phyloP scores from a whole-genome alignment of 257 asterid genomes.

The Salvia splendens region DNA sequence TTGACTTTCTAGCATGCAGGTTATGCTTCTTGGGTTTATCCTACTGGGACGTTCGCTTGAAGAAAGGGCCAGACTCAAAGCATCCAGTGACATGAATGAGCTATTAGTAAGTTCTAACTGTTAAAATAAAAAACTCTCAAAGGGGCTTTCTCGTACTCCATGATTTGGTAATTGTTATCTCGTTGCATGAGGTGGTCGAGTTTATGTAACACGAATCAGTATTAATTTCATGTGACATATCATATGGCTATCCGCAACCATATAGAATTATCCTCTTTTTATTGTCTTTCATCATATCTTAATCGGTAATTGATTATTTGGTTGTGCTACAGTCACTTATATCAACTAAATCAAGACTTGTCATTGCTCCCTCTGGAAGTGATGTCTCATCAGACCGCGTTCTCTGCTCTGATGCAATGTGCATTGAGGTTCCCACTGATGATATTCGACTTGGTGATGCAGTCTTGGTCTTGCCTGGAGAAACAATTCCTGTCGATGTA shows the following conservation, averaged over 20 bases:
- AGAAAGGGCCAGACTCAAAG: slow-evolving; percentile 93
- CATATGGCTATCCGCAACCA: background rate
- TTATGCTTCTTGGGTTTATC: slow-evolving; percentile 99
- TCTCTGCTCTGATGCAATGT: slow-evolving; percentile 76
- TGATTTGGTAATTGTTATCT: slow-evolving; percentile 6
- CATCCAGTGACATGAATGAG: slow-evolving; percentile 98
- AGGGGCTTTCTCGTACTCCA: slow-evolving; percentile 28
- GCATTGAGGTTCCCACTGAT: slow-evolving; percentile 93
- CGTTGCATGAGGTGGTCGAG: slow-evolving; percentile 21
- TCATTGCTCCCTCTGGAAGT: slow-evolving; percentile 74
- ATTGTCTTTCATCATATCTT: slow-evolving; percentile 19
- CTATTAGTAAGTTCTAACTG: slow-evolving; percentile 61
- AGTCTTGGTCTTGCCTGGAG: slow-evolving; percentile 93
- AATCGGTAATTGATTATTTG: slow-evolving; percentile 23
- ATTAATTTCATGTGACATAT: slow-evolving; percentile 4
- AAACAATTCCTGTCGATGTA: slow-evolving; percentile 96
- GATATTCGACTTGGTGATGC: slow-evolving; percentile 82
- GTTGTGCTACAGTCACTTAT: slow-evolving; percentile 77
- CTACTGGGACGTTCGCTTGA: slow-evolving; percentile 92
- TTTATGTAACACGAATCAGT: slow-evolving; percentile 16
- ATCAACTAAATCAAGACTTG: slow-evolving; percentile 88
- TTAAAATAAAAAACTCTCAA: slow-evolving; percentile 7
- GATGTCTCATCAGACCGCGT: slow-evolving; percentile 59
- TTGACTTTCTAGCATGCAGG: slow-evolving; percentile 80
- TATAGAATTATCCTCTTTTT: slow-evolving; percentile 16